These are phyloP conservation scores for Drechslerella dactyloides DNA, from an alignment of 2,329 filamentous ascomycete genomes.

Conservation along the genomic window DNA sequence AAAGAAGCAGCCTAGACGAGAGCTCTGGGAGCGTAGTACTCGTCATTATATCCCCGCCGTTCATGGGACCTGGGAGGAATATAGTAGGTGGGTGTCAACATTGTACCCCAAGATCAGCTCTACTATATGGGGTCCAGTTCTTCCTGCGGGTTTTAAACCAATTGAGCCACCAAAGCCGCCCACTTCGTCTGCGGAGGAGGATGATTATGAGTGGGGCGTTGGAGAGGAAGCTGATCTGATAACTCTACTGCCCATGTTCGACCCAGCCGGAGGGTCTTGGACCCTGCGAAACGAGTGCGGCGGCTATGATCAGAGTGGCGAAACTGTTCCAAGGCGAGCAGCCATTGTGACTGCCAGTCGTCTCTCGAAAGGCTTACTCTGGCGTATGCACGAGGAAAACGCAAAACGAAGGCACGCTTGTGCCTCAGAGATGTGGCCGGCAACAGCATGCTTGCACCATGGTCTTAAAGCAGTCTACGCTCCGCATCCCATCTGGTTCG, in stretches of 20 bases:
- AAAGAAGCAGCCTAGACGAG: slow-evolving; percentile 76
- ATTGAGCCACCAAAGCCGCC: slow-evolving; percentile 75
- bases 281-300: slow-evolving; percentile 80
- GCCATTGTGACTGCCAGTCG: slow-evolving; percentile 88
- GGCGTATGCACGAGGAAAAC: slow-evolving; percentile 90
- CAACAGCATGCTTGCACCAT: slow-evolving; percentile 84
- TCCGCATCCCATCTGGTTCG: slow-evolving; percentile 49
- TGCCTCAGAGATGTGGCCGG: slow-evolving; percentile 97
- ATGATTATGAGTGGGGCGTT: slow-evolving; percentile 81
- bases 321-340: slow-evolving; percentile 69
- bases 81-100: slow-evolving; percentile 70
- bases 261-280: slow-evolving; percentile 87
- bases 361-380: slow-evolving; percentile 78
- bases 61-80: slow-evolving; percentile 81
- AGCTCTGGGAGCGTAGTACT: slow-evolving; percentile 77
- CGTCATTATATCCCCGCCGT: slow-evolving; percentile 78
- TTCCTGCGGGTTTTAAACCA: slow-evolving; percentile 71
- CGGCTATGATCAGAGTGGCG: slow-evolving; percentile 67
- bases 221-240: slow-evolving; percentile 91
- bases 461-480: slow-evolving; percentile 75
- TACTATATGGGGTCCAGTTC: slow-evolving; percentile 79
- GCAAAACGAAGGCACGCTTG: slow-evolving; percentile 83
- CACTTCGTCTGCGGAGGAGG: slow-evolving; percentile 74
- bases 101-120: slow-evolving; percentile 61
- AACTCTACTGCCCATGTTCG: slow-evolving; percentile 88